Evolutionary conservation across 208 protist genomes (phyloP).

Genomic region (Leishmania tarentolae): DNA sequence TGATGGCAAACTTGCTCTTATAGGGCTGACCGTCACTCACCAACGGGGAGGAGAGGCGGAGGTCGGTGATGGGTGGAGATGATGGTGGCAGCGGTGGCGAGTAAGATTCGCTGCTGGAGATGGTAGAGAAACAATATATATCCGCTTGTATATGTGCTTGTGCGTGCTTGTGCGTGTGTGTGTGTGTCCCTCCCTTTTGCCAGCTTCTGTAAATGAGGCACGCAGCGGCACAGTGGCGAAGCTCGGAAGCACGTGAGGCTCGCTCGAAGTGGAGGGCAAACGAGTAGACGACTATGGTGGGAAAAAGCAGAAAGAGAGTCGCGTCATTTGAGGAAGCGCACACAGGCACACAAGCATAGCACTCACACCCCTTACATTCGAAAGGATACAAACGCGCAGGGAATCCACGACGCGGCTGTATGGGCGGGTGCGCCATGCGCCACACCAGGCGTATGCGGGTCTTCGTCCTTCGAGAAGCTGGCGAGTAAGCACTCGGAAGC

Average conservation of each 20-base stretch:
- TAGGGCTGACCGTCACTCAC: neutral
- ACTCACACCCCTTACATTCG: neutral
- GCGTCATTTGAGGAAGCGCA: neutral
- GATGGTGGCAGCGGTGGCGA: neutral
- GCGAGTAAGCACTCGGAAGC: neutral
- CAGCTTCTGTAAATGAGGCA: too few species aligned
- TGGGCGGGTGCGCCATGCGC: neutral
- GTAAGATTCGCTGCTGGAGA: constrained; percentile 4
- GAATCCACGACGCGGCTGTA: neutral
- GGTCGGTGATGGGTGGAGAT: neutral
- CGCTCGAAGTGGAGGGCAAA: neutral
- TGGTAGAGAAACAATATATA: constrained; percentile 2
- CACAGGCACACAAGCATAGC: neutral
- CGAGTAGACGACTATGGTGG: neutral
- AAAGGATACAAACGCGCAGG: neutral
- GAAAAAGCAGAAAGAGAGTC: neutral
- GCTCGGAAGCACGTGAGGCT: too few species aligned
- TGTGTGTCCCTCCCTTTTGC: too few species aligned
- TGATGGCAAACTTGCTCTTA: neutral
- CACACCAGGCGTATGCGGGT: neutral
- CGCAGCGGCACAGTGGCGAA: too few species aligned
- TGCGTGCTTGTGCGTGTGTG: too few species aligned
- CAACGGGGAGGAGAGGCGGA: neutral
- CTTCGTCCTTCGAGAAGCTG: neutral
- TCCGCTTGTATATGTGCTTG: neutral